A percentile compares a stretch with the other conserved stretches of the same genome.
Conservation (phyloP, 1,284 basidiomycete genomes). For the Peniophora sp. region DNA sequence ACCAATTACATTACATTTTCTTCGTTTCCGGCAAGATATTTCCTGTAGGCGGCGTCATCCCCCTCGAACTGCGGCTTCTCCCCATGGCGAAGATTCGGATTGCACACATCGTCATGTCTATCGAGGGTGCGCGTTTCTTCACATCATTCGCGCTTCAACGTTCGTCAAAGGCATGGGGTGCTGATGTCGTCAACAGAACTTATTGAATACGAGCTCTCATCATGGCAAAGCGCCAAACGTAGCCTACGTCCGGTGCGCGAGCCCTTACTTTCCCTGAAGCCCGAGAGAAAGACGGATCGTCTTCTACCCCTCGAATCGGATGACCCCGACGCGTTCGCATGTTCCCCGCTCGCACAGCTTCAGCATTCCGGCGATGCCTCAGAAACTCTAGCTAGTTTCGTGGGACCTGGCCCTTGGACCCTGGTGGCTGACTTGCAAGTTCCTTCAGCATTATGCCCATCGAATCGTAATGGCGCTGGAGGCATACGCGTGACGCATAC, state of each 20-base stretch:
- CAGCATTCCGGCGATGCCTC: constrained; percentile 35
- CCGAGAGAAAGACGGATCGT: constrained; percentile 35
- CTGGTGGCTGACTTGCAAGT: constrained; percentile 51
- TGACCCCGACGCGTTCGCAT: constrained; percentile 41
- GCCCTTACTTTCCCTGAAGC: constrained; percentile 62
- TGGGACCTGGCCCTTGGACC: constrained; percentile 73
- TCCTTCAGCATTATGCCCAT: constrained; percentile 61
- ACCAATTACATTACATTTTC: constrained; percentile 82
- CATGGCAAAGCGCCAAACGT: constrained; percentile 26
- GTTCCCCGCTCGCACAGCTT: constrained; percentile 45
- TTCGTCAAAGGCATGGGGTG: constrained; percentile 67
- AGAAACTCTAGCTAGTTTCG: constrained; percentile 47
- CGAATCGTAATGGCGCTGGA: constrained; percentile 76
- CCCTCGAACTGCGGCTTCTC: constrained; percentile 76
- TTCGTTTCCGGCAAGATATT: constrained; percentile 77
- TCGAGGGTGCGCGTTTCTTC: constrained; percentile 18
- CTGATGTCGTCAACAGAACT: too few species aligned
- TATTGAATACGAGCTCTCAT: too few species aligned
- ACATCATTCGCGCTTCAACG: constrained; percentile 71
- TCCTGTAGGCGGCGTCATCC: constrained; percentile 78
- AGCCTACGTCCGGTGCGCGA: constrained; percentile 74
- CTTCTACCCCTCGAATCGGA: constrained; percentile 53
- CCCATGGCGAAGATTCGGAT: constrained; percentile 68
- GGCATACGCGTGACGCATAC: constrained; percentile 79
- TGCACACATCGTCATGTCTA: too few species aligned